Evolutionary conservation across 2,329 filamentous ascomycete genomes (phyloP), one percentile per base, ranked within the genome.

Genomic region (Leptoxyphium fumago): DNA sequence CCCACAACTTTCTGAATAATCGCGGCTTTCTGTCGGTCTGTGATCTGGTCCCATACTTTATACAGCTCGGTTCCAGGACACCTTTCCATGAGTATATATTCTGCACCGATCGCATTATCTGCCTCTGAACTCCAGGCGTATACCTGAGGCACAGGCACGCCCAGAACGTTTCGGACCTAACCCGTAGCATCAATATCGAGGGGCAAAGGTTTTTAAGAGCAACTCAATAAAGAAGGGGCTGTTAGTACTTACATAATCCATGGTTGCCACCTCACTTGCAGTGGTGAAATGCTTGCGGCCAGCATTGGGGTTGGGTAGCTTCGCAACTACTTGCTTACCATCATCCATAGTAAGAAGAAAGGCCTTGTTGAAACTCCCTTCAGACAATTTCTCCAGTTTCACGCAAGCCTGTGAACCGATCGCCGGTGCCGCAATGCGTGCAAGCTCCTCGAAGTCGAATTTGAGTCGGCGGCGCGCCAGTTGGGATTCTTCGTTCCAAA

Each of bases 391-490:
- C 32, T 15, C 4, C 9, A 36, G 32, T 9, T 36, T 36, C 15
- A 36, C 9, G 9, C 32, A 36, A 38, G 42, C 39, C 29, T 48
- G 39, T n/a, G 55, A 53, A 17, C 53, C 52, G 14, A 59, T 48
- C 34, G 55, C 49, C 18, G 51, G 41, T 2, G 53, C 58, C 8
- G 57, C 59, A 39, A 47, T 43, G 13, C 45, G 44, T 14, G 48
- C 51, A 34, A 64, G 54, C 39, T 53, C 54, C 14, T 50, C 47
- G 5, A 62, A 44, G 45, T 61, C 51, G 49, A 61, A 63, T 29
- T 39, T 46, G 10, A 57, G 26, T 10, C 40, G 17, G 36, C 40
- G 43, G 10, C 32, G 21, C 18, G n/a, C 29, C 5, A 45, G 14
- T 34, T 42, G 43, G 5, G 41, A 28, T 17, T 43, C 41, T 38